Base-by-base conservation (phyloP, 257 asterid genomes). In the Lycium ferocissimum region DNA sequence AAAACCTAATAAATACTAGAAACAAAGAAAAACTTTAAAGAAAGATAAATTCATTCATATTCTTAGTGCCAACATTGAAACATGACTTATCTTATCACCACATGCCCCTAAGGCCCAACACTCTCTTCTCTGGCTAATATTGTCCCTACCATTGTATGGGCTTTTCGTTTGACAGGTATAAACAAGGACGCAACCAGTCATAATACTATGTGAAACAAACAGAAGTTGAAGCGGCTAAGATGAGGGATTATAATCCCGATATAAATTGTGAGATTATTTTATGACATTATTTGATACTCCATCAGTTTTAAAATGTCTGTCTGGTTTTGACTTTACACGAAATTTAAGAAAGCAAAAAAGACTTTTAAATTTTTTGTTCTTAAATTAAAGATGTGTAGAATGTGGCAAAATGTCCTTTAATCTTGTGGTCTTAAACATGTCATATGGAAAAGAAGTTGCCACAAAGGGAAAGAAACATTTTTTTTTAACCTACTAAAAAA, bases 41-140 rank as follows among this genome's bases (percentile, higher is more conserved):
- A 69, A 69, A 69, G 22, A 69, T 69, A 15, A 37, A 35, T 35
- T 14, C 5, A 14, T 38, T 37, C 51, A 37, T 37, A 47, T 69
- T 26, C 33, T 26, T 26, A 37, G 0, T 37, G 76, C 76, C 81
- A 76, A 26, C 82, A 51, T 51, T 51, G 45, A 76, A 75, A 76
- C 62, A 26, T 51, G 82, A 76, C 15, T 51, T 76, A 22, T 51
- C 82, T 76, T 7, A 76, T 76, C 62, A 51, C 62, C 82, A 76
- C 63, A 26, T 76, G 63, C 22, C 45, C 63, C 43, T 6, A 15
- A 26, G 47, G 45, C 38, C 63, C 62, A 49, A 75, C 59, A 14
- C 45, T 75, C 38, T 22, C 38, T 20, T 51, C 62, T 26, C 40
- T 49, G 14, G 81, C 81, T 22, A 51, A 76, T 6, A 26, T 51